Base-by-base conservation (phyloP, 306 rosid species). In the Neltuma alba region DNA sequence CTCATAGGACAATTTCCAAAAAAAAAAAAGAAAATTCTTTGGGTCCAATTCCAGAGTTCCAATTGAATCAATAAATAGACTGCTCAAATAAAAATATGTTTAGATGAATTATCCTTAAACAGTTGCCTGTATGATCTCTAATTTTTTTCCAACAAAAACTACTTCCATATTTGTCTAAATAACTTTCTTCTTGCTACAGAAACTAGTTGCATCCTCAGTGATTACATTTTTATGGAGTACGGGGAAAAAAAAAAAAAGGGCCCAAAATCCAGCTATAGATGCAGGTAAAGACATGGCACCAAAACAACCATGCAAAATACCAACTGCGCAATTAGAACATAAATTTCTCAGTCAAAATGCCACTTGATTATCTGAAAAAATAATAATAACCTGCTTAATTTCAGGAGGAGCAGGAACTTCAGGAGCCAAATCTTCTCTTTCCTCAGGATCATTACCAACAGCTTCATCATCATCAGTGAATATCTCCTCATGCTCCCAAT, bases 391-490 rank as follows among this genome's bases (percentile, higher is more conserved):
- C 99, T 94, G 97, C 83, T 94, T 94, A 80, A 94, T 92, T 90
- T 94, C 97, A 21, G 99, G 97, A 80, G 97, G 97, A 75, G 99
- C 94, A 72, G 97, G 98, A 75, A 89, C 88, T 86, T 94, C 99
- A 38, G 97, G 99, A 82, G 92, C 99, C 78, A 94, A 85, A 79
- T 94, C 97, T 84, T 94, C 99, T 88, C 97, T 91, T 85, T 94
- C 99, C 84, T 91, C 97, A 10, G 92, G 90, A 85, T 92, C 93
- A 69, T 89, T 93, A 71, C 97, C 99, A 85, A 92, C 95, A 25
- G 92, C 93, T 89, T 94, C 97, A 80, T 94, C 99, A 30, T 94
- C 99, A 88, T 94, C 99, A 14, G 99, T 94, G 86, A 94, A 94
- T 71, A 92, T 94, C 76, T 94, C 97, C 83, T 91, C 99, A 73